Conservation (phyloP, 1,284 basidiomycete species). For the Fomitopsis pinicola region DNA sequence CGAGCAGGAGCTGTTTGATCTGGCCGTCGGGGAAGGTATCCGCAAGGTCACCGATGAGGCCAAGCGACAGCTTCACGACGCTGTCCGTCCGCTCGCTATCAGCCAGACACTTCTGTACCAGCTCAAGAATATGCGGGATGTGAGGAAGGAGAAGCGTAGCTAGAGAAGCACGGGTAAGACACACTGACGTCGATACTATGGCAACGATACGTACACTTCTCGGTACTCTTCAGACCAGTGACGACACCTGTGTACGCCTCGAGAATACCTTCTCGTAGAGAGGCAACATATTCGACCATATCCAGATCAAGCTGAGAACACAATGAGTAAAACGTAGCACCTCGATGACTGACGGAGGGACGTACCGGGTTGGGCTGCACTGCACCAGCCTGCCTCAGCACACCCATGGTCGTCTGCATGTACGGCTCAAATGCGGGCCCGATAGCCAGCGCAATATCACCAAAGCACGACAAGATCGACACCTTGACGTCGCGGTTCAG, state of each 20-base stretch:
- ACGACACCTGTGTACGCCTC: conserved; percentile 97
- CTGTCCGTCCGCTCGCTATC: conserved; percentile 86
- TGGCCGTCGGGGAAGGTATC: conserved; percentile 80
- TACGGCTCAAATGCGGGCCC: conserved; percentile 87
- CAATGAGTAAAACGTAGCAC: neutral
- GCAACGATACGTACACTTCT: conserved; percentile 52
- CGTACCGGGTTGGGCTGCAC: conserved; percentile 82
- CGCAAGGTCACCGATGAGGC: conserved; percentile 85
- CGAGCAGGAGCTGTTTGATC: conserved; percentile 75
- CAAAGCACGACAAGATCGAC: conserved; percentile 91
- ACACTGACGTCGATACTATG: conserved; percentile 7
- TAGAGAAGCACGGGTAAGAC: conserved; percentile 24
- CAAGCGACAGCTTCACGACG: conserved; percentile 51
- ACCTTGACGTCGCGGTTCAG: conserved; percentile 96
- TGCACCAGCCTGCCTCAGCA: conserved; percentile 86
- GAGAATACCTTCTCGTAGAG: conserved; percentile 90
- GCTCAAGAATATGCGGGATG: conserved; percentile 73
- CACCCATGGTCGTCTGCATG: conserved; percentile 86
- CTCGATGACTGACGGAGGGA: conserved; percentile 12
- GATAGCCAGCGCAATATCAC: conserved; percentile 94
- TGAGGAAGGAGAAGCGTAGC: conserved; percentile 71
- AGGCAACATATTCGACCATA: conserved; percentile 88
- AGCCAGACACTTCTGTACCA: conserved; percentile 75
- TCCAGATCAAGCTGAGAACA: conserved; percentile 65
- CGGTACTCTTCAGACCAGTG: conserved; percentile 83